Evolutionary conservation across 345 rosid genomes (phyloP).

Genomic region (Noccaea caerulescens): DNA sequence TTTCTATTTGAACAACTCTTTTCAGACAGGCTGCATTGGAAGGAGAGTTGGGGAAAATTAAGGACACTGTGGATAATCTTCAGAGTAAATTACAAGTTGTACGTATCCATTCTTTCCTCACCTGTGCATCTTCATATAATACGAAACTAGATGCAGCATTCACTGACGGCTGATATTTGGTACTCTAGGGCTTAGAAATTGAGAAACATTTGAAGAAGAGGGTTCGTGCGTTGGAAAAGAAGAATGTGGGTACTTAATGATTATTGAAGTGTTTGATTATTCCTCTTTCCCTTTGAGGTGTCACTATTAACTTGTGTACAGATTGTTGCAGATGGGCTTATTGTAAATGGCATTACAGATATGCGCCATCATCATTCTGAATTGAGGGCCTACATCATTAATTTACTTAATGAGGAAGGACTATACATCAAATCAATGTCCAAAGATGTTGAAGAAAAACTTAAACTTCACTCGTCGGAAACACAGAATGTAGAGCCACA

Average conservation of each 20-base stretch:
- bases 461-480: constrained; percentile 43
- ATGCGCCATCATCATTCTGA: constrained; percentile 64
- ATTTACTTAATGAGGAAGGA: constrained; percentile 68
- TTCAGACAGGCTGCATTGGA: constrained; percentile 98
- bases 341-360: constrained; percentile 54
- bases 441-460: constrained; percentile 56
- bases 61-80: constrained; percentile 66
- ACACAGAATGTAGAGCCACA: constrained; percentile 44
- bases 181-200: constrained; percentile 81
- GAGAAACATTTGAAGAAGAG: constrained; percentile 91
- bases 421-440: constrained; percentile 50
- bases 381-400: constrained; percentile 56
- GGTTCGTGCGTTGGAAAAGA: constrained; percentile 76
- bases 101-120: constrained; percentile 40
- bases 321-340: constrained; percentile 58
- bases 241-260: constrained; percentile 59
- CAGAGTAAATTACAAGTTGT: constrained; percentile 81
- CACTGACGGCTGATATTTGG: constrained; percentile 36
- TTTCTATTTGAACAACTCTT: constrained; percentile 60
- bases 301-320: constrained; percentile 49
- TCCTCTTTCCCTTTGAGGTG: constrained; percentile 29
- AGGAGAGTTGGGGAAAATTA: constrained; percentile 69
- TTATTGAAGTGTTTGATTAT: not conserved
- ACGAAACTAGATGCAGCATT: constrained; percentile 7
- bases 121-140: constrained; percentile 8